phyloP scores from a whole-genome alignment of 768 basidiomycete species.

The Rubroboletus satanas region DNA sequence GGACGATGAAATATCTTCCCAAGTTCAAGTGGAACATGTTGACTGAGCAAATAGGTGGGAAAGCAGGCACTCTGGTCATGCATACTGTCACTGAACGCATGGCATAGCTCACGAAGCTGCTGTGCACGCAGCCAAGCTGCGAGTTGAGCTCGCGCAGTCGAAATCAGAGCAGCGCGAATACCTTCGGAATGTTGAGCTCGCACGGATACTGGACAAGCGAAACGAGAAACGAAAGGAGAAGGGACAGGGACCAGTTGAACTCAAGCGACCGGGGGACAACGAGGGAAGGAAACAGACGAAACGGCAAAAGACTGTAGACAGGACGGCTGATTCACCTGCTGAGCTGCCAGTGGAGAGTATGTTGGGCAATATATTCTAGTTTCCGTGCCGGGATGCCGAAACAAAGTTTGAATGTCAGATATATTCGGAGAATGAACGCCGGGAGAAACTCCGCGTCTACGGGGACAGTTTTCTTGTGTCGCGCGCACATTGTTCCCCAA shows the following conservation, averaged over 20 bases:
- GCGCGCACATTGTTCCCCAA: conserved; percentile 54
- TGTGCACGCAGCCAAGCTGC: conserved; percentile 81
- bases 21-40: conserved; percentile 99
- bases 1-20: conserved; percentile 99
- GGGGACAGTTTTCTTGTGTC: conserved; percentile 41
- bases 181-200: conserved; percentile 90
- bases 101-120: conserved; percentile 86
- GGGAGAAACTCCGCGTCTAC: conserved; percentile 14
- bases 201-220: conserved; percentile 81
- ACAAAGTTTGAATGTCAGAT: conserved; percentile 10
- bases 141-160: conserved; percentile 86
- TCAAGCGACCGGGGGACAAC: conserved; percentile 15
- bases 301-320: conserved; percentile 8
- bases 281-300: conserved; percentile 13
- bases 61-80: background rate
- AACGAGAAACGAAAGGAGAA: conserved; percentile 59
- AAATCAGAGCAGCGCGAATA: conserved; percentile 88
- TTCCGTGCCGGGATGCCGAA: conserved; percentile 13
- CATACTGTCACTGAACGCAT: conserved; percentile 6
- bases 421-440: conserved; percentile 22
- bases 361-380: conserved; percentile 51
- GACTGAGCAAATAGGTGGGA: conserved; percentile 95
- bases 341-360: conserved; percentile 38
- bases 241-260: conserved; percentile 44
- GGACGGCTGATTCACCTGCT: background rate